Base-by-base conservation (phyloP, 2,329 filamentous ascomycete species). In the Calonectria fujianensis region DNA sequence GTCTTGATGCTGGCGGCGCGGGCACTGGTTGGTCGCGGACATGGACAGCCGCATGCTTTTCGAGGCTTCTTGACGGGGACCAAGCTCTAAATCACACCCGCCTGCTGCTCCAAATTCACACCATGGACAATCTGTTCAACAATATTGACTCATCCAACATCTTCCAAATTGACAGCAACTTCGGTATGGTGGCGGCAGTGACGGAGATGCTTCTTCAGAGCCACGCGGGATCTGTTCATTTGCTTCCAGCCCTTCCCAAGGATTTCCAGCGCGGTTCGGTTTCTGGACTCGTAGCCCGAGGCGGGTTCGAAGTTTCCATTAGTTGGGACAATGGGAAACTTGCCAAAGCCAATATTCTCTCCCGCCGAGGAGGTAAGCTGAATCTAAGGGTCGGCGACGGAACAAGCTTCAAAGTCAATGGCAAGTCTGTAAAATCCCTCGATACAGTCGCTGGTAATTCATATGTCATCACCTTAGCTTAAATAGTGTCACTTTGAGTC, bases 101-200 rank as follows among this genome's bases (percentile, higher is more conserved):
- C 13, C 3, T 41, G 57, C 35, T 63, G 14, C 37, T 63, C 10
- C 35, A 41, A 18, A 39, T 20, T 1, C 57, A 63, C 9, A 63
- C 57, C 14, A 63, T 63, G 57, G 35, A 41, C 7, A 63, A 63
- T 13, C 57, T 63, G 2, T 63, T 63, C 6, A 63, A 63, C 14
- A 63, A 63, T 24, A 63, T 63, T 10, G 57, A 63, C 35, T 29
- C 35, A 24, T 63, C 57, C 24, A 63, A 63, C 24, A 63, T 63
- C n/a, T 63, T 63, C 37, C 57, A 63, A 20, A 63, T 63, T 4
- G 57, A 63, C 16, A 63, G 57, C 24, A 63, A 63, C 37, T 63
- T 63, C 31, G 57, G 57, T 29, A 63, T 63, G 57, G 57, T 63
- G 6, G 57, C 57, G 16, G n/a, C 37, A 16, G 57, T 63, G 8